Percentiles rank a stretch among this genome's conserved stretches.
These are phyloP conservation scores for Lepidium aucheri DNA, from an alignment of 345 rosid species.

Conservation along the genomic window DNA sequence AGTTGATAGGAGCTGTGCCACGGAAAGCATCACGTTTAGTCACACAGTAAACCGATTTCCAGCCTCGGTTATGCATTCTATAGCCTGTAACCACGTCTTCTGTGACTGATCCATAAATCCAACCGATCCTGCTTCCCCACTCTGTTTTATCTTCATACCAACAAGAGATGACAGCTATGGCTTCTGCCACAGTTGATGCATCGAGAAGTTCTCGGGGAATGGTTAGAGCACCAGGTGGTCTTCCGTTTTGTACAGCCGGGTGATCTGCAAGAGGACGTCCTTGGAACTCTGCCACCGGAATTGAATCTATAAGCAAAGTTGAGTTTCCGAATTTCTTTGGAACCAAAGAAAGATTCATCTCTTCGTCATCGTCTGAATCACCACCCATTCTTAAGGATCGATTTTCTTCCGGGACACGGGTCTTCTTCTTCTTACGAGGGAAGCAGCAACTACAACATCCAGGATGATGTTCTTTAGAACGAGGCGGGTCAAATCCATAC, in stretches of 20 bases:
- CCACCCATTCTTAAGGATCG: constrained; percentile 93
- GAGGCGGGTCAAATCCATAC: constrained; percentile 92
- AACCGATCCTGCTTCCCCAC: constrained; percentile 89
- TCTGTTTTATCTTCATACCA: constrained; percentile 99
- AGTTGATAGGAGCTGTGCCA: constrained; percentile 96
- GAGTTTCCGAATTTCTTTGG: constrained; percentile 94
- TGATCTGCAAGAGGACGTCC: constrained; percentile 98
- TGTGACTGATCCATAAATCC: constrained; percentile 98
- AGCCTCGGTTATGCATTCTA: constrained; percentile 96
- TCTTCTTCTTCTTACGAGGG: constrained; percentile 52
- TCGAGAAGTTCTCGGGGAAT: constrained; percentile 91
- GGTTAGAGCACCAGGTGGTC: constrained; percentile 93
- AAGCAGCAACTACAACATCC: constrained; percentile 80
- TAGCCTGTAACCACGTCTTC: constrained; percentile 99
- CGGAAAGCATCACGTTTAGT: constrained; percentile 96
- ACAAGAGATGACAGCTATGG: constrained; percentile 93
- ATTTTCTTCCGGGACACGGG: constrained; percentile 62
- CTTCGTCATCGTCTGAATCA: constrained; percentile 81
- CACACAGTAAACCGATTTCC: constrained; percentile 97
- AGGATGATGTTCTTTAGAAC: constrained; percentile 71
- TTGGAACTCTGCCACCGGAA: constrained; percentile 91
- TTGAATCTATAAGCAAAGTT: constrained; percentile 73
- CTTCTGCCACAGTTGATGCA: constrained; percentile 96
- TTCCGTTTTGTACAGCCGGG: constrained; percentile 88
- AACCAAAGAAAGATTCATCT: constrained; percentile 68